Base-by-base conservation (phyloP, 768 basidiomycete genomes). In the Mycena leptocephala region DNA sequence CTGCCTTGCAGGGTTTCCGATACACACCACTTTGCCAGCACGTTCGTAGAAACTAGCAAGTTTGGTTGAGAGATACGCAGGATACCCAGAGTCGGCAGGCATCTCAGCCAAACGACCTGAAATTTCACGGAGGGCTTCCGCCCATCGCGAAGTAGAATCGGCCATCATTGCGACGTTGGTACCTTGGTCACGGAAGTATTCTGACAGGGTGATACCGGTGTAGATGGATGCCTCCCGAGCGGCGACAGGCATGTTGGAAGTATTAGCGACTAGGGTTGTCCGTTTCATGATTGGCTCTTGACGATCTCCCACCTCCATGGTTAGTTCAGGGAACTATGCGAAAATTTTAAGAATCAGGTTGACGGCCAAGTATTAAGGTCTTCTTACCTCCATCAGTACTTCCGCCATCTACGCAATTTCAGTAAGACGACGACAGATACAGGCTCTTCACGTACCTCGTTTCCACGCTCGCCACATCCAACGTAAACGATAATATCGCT, bases 271-370 rank as follows among this genome's bases (percentile, higher is more conserved):
- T 28, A 99, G 93, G 18, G 97, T 96, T 0, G 98, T 99, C 74
- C 98, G 97, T 87, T 99, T 99, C 98, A 99, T 99, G 90, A 99
- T 99, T 39, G 98, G 98, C 85, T 99, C 98, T 90, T 97, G 93
- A 64, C 97, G 96, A 78, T 95, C 93, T 28, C 91, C 94, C 69
- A 98, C 88, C 64, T 98, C 97, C 94, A 99, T 95, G 2, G 95
- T 96, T 35, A 99, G 89, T 85, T 96, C 88, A 56, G 98, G 98
- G 93, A 95, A 96, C 93, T 91, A 72, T 7, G 6, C 48, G 43
- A 58, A 35, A 37, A 66, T 61, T 75, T 33, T 59, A 61, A 68
- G 35, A 76, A 53, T 14, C 16, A 59, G 32, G 32, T 35, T 68
- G 32, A 71, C n/a, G 26, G 24, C 18, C 39, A 24, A 6, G 33